These are phyloP conservation scores for Chondrostereum purpureum DNA, from an alignment of 1,284 basidiomycete species.

Conservation along the genomic window DNA sequence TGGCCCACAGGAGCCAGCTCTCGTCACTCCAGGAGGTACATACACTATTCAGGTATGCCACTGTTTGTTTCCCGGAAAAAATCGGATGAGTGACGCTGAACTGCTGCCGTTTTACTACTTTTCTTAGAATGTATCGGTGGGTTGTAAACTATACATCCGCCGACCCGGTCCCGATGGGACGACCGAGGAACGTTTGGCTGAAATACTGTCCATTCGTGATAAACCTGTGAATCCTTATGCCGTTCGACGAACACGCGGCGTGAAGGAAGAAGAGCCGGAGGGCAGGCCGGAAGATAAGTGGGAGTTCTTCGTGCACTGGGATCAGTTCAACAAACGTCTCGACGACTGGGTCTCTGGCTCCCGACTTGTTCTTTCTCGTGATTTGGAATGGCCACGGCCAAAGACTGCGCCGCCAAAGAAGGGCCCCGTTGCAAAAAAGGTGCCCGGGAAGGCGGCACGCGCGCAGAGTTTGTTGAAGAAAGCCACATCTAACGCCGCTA, in stretches of 20 bases:
- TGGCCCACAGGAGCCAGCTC: slow-evolving; percentile 45
- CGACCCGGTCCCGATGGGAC: slow-evolving; percentile 71
- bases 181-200: slow-evolving; percentile 84
- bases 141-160: slow-evolving; percentile 89
- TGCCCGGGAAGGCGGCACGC: slow-evolving; percentile 54
- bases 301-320: slow-evolving; percentile 97
- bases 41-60: slow-evolving; percentile 66
- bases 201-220: slow-evolving; percentile 89
- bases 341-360: slow-evolving; percentile 98
- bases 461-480: slow-evolving; percentile 62
- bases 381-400: slow-evolving; percentile 96
- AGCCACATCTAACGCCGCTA: slow-evolving; percentile 68
- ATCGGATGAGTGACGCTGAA: slow-evolving; percentile 17
- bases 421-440: slow-evolving; percentile 42
- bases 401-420: slow-evolving; percentile 58
- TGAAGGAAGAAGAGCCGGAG: slow-evolving; percentile 37
- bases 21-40: slow-evolving; percentile 65
- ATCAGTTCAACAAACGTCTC: slow-evolving; percentile 96
- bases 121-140: slow-evolving; percentile 77
- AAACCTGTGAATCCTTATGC: slow-evolving; percentile 65
- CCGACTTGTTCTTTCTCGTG: slow-evolving; percentile 76
- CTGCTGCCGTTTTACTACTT: slow-evolving; percentile 18
- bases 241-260: slow-evolving; percentile 28
- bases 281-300: slow-evolving; percentile 68
- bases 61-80: slow-evolving; percentile 9